phyloP scores from a whole-genome alignment of 768 basidiomycete genomes.

The Dioszegia aurantiaca region DNA sequence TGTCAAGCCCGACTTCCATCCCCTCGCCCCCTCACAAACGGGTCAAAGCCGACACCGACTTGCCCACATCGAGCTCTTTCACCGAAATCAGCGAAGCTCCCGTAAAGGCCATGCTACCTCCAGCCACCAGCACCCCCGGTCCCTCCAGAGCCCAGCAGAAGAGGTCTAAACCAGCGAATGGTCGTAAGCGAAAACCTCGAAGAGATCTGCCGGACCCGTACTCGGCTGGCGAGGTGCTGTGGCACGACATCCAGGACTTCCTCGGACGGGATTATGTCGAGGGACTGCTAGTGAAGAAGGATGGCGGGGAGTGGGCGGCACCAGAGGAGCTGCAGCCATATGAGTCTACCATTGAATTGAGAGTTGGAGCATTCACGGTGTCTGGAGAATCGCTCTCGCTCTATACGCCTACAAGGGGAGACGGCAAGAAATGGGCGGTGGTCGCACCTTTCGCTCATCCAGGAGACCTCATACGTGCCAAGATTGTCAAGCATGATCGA shows the following conservation, averaged over 20 bases:
- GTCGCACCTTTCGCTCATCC: constrained; percentile 81
- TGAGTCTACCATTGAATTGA: constrained; percentile 57
- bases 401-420: constrained; percentile 58
- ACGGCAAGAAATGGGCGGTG: constrained; percentile 68
- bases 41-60: constrained; percentile 22
- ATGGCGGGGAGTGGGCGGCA: constrained; percentile 52
- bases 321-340: constrained; percentile 58
- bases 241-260: constrained; percentile 66
- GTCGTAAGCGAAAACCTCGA: constrained; percentile 50
- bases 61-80: constrained; percentile 1
- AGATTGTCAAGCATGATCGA: constrained; percentile 65
- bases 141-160: background rate
- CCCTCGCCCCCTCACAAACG: constrained; percentile 34
- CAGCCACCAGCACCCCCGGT: background rate
- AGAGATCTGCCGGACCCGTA: constrained; percentile 60
- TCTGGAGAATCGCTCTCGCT: constrained; percentile 39
- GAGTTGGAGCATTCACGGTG: constrained; percentile 62
- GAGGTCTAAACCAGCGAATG: constrained; percentile 7
- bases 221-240: constrained; percentile 71
- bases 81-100: constrained; percentile 29
- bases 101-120: constrained; percentile 26
- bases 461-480: constrained; percentile 71
- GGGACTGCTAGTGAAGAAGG: constrained; percentile 54
- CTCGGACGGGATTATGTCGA: constrained; percentile 64
- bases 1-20: constrained; percentile 23